Evolutionary conservation across 1,284 basidiomycete genomes (phyloP), one percentile per base, ranked within the genome.

Genomic region (Heliocybe sulcata): DNA sequence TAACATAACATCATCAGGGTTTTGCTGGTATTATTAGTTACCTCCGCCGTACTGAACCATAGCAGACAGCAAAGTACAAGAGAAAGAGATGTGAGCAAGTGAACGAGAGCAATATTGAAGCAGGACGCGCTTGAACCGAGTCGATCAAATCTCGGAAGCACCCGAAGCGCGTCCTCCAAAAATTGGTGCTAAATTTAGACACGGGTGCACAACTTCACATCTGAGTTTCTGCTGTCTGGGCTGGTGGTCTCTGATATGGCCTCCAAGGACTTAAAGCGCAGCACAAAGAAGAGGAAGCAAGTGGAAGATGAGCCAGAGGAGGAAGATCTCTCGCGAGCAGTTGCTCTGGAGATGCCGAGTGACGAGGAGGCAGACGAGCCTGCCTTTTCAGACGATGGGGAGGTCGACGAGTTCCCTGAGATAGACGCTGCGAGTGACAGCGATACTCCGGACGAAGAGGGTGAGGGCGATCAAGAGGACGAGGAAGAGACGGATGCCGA

Each of bases 31-130:
- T n/a, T n/a, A 49, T 49, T 23, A 60, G 81, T 55, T 63, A 83
- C 85, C 86, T 73, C 86, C 85, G 51, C 85, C 85, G 67, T 87
- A 87, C 59, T 82, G 81, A 22, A 87, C 84, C 85, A 87, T 87
- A 49, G 42, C 53, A 48, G 11, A 35, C 16, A 26, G 11, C 29
- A 64, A 68, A 57, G 67, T 69, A 52, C 61, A 62, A 54, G 69
- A 68, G 10, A 65, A 63, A 22, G 69, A 69, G 47, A 20, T 20
- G 51, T n/a, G 20, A 12, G 26, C n/a, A 20, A 12, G 12, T 31
- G 29, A 31, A 31, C 25, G 45, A n/a, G 45, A 53, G 48, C 14
- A 19, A n/a, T n/a, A n/a, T 35, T 54, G 51, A 53, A 42, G 29
- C 57, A 52, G 49, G 45, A 50, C 35, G 55, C 53, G 47, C 23